Evolutionary conservation across 2,329 filamentous ascomycete species (phyloP).

Genomic region (Amesomyces nigricolor): DNA sequence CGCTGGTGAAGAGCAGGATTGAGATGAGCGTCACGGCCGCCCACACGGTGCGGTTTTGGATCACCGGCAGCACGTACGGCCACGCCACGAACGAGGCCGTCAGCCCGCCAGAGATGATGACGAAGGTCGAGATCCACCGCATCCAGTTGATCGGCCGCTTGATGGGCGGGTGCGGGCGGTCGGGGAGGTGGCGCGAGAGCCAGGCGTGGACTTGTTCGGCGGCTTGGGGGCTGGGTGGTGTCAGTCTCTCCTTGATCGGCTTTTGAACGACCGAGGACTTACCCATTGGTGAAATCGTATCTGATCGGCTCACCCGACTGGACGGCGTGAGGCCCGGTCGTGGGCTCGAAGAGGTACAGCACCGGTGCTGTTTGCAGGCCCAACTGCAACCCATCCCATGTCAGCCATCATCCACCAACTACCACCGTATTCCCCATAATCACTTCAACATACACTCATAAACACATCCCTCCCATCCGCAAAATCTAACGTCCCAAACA

Average conservation of each 20-base stretch:
- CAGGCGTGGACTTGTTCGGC: slow-evolving; percentile 77
- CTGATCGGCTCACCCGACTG: slow-evolving; percentile 62
- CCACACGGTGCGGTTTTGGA: slow-evolving; percentile 92
- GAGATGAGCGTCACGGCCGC: slow-evolving; percentile 81
- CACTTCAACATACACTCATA: slow-evolving; percentile 61
- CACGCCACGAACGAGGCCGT: slow-evolving; percentile 66
- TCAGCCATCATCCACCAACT: slow-evolving; percentile 4
- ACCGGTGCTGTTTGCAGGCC: slow-evolving; percentile 92
- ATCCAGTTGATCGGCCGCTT: slow-evolving; percentile 83
- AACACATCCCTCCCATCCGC: slow-evolving; percentile 77
- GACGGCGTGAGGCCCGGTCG: slow-evolving; percentile 71
- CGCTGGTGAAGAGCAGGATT: slow-evolving; percentile 88
- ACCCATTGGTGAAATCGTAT: slow-evolving; percentile 83
- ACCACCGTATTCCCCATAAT: slow-evolving; percentile 3
- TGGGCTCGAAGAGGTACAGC: slow-evolving; percentile 81
- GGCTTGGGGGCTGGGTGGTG: slow-evolving; percentile 53
- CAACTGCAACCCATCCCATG: slow-evolving; percentile 50
- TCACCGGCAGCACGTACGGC: slow-evolving; percentile 72
- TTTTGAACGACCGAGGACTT: slow-evolving; percentile 13
- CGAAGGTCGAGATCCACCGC: slow-evolving; percentile 62
- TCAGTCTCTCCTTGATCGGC: background rate
- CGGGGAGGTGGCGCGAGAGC: slow-evolving; percentile 73
- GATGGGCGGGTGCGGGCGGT: slow-evolving; percentile 70
- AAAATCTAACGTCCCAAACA: slow-evolving; percentile 88
- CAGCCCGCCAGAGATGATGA: slow-evolving; percentile 61